Base-by-base conservation (phyloP, 1,284 basidiomycete genomes). In the Leccinum variabile region DNA sequence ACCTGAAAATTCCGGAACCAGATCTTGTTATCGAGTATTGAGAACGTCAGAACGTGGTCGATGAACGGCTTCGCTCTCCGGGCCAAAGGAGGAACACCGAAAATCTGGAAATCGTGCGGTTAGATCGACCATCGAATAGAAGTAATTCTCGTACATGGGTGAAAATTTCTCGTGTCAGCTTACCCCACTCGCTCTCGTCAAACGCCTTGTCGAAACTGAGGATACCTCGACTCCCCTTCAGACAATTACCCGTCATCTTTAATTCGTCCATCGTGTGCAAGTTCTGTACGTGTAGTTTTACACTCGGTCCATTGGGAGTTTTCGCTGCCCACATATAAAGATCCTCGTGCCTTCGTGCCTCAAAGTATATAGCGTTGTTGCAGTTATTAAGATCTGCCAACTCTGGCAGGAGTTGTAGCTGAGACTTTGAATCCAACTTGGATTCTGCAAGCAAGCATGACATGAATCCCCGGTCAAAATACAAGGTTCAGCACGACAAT, bases 1-100 rank as follows among this genome's bases (percentile, higher is more conserved):
- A 92, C 92, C 84, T 99, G 97, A 81, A 92, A 99, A 79, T 98
- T 98, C 67, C 97, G 88, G 84, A 99, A 98, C 97, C 97, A 99
- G 68, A 99, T 94, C 76, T 98, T 98, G 75, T 87, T 86, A 81
- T 99, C 97, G 50, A 97, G 84, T 59, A 99, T 85, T 22, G 95
- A 97, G 78, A 99, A 99, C 53, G 94, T 94, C 66, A 99, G 84
- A 71, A 99, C 89, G 74, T 99, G 97, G 79, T 99, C 97, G 70
- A 99, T 88, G 79, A 99, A 99, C 1, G 97, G 97, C 77, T 99
- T 99, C 13, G 94, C 86, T 72, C 88, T 90, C 66, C 97, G 84
- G 37, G 97, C 92, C 11, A 88, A 88, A 39, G 91, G 86, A 30
- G 97, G 97, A 2, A 98, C 95, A 52, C 92, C 92, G 73, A 99